These are phyloP conservation scores for Pulicaria dysenterica DNA, from an alignment of 129 eudicot genomes.

Conservation along the genomic window DNA sequence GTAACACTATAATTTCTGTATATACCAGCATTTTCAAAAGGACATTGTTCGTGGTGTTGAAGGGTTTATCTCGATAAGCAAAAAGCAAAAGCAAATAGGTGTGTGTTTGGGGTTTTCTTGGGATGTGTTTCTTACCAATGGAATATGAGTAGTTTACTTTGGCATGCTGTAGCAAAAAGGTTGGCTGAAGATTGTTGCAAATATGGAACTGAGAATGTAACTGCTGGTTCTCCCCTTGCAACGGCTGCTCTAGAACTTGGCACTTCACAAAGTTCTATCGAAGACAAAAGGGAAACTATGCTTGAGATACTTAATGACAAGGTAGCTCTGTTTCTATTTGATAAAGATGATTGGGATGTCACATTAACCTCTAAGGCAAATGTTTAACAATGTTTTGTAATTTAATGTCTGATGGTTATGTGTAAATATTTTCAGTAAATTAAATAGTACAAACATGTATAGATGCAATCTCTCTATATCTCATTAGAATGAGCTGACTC, in stretches of 20 bases:
- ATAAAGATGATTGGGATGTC: constrained; percentile 16
- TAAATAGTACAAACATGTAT: neutral
- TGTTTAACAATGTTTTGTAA: neutral
- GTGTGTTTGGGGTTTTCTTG: constrained; percentile 22
- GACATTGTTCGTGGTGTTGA: constrained; percentile 86
- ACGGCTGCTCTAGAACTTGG: constrained; percentile 65
- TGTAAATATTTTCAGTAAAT: neutral
- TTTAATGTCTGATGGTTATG: neutral
- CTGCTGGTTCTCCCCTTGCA: constrained; percentile 58
- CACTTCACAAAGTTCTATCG: constrained; percentile 56
- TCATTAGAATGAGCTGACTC: neutral
- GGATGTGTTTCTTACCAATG: constrained; percentile 9
- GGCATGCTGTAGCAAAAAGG: constrained; percentile 56
- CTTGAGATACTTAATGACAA: constrained; percentile 65
- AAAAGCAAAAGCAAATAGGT: constrained; percentile 87
- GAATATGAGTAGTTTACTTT: constrained; percentile 23
- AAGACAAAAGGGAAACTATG: constrained; percentile 69
- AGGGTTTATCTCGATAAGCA: constrained; percentile 64
- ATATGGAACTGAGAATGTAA: constrained; percentile 66
- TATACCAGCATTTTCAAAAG: constrained; percentile 89
- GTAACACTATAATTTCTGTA: constrained; percentile 8
- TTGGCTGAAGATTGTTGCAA: constrained; percentile 86
- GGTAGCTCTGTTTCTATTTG: constrained; percentile 39
- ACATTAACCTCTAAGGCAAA: neutral
- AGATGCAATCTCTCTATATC: neutral